Evolutionary conservation across 805 yeast species (phyloP).

Genomic region (Candida multigemmis): DNA sequence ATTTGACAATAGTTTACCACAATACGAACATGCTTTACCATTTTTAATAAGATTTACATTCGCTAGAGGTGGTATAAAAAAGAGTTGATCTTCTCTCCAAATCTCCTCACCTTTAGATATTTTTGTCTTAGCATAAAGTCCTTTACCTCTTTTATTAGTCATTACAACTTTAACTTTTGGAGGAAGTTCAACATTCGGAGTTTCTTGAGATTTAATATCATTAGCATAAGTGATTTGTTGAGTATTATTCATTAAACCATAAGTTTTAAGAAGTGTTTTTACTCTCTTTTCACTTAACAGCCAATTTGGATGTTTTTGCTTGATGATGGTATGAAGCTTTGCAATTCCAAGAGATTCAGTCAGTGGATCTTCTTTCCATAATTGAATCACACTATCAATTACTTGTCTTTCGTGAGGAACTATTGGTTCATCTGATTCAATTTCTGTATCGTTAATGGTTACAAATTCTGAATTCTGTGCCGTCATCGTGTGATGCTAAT

Average conservation of each 20-base stretch:
- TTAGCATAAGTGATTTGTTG: slow-evolving; percentile 41
- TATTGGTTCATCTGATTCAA: slow-evolving; percentile 12
- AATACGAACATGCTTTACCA: slow-evolving; percentile 65
- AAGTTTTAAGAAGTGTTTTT: slow-evolving; percentile 42
- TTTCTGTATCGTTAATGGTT: slow-evolving; percentile 23
- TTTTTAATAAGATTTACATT: slow-evolving; percentile 46
- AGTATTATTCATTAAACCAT: slow-evolving; percentile 36
- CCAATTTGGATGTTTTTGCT: slow-evolving; percentile 52
- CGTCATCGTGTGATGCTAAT: too few relatives aligned
- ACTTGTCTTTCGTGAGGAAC: slow-evolving; percentile 54
- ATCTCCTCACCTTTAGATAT: slow-evolving; percentile 43
- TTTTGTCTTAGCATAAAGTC: slow-evolving; percentile 41
- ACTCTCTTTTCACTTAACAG: slow-evolving; percentile 49
- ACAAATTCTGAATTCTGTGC: slow-evolving; percentile 28
- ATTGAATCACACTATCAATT: slow-evolving; percentile 47
- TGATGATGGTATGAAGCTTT: slow-evolving; percentile 44
- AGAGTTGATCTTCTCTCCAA: slow-evolving; percentile 53
- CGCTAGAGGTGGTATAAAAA: slow-evolving; percentile 63
- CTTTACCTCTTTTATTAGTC: slow-evolving; percentile 52
- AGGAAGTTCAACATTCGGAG: slow-evolving; percentile 37
- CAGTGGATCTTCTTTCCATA: slow-evolving; percentile 63
- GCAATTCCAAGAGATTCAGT: slow-evolving; percentile 49
- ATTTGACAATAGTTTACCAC: slow-evolving; percentile 46
- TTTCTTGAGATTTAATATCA: slow-evolving; percentile 42
- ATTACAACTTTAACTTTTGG: slow-evolving; percentile 34